Evolutionary conservation across 2,329 filamentous ascomycete species (phyloP).

Genomic region (Colletotrichum higginsianum): DNA sequence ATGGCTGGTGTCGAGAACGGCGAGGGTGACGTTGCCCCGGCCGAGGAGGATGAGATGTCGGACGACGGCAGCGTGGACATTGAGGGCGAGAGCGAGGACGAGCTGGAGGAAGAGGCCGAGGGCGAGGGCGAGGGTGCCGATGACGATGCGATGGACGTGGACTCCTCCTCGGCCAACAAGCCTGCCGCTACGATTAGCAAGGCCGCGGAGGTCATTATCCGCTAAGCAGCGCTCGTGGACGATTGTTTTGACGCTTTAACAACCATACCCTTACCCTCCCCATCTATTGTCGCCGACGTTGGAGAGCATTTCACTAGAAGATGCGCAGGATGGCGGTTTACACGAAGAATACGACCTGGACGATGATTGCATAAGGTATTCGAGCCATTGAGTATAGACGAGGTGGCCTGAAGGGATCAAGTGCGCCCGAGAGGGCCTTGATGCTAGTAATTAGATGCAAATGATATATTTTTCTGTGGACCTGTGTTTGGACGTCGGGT

Average conservation of each 20-base stretch:
- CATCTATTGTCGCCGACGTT: constrained; percentile 30
- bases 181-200: constrained; percentile 50
- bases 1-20: constrained; percentile 79
- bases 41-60: constrained; percentile 77
- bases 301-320: constrained; percentile 27
- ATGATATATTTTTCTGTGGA: constrained; percentile 23
- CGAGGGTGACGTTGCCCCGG: constrained; percentile 60
- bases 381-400: constrained; percentile 29
- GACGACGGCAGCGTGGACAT: constrained; percentile 86
- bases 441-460: constrained; percentile 39
- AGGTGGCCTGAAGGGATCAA: constrained; percentile 22
- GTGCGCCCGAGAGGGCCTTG: constrained; percentile 8
- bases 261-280: constrained; percentile 26
- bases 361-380: constrained; percentile 39
- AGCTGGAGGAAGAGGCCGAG: constrained; percentile 75
- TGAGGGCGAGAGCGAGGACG: constrained; percentile 82
- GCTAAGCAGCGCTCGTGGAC: constrained; percentile 30
- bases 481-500: background rate
- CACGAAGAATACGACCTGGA: constrained; percentile 42
- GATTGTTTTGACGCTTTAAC: constrained; percentile 37
- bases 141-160: constrained; percentile 67
- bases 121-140: constrained; percentile 55
- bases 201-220: constrained; percentile 48
- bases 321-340: constrained; percentile 40
- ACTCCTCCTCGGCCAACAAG: constrained; percentile 54